Conservation (phyloP, 345 rosid species). For the Dipteronia dyeriana region DNA sequence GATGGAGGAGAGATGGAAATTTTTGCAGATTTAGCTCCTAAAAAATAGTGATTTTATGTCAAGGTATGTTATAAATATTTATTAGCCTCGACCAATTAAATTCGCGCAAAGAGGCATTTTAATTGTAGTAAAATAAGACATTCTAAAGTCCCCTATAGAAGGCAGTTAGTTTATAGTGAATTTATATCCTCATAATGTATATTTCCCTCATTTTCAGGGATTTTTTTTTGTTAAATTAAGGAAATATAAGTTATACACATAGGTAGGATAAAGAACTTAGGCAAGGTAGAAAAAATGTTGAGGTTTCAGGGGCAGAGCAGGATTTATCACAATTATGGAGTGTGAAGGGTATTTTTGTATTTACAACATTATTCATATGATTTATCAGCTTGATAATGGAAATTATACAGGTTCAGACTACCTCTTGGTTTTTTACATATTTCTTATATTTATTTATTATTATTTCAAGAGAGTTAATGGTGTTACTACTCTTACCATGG, state of each 20-base stretch:
- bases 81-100: background rate
- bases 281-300: background rate
- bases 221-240: background rate
- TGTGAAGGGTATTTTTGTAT: background rate
- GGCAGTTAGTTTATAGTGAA: constrained; percentile 4
- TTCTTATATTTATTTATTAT: background rate
- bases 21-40: constrained; percentile 10
- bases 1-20: constrained; percentile 10
- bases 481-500: background rate
- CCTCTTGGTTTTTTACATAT: background rate
- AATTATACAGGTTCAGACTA: background rate
- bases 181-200: constrained; percentile 8
- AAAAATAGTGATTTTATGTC: constrained; percentile 3
- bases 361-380: background rate
- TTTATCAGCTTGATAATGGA: background rate
- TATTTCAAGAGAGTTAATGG: background rate
- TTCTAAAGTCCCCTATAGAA: background rate
- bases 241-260: background rate
- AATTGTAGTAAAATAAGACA: background rate
- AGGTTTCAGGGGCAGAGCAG: constrained; percentile 6
- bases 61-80: constrained; percentile 5
- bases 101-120: background rate
- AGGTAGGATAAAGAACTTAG: constrained; percentile 2
- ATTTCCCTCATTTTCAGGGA: background rate
- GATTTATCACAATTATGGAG: background rate